Evolutionary conservation across 1,284 basidiomycete genomes (phyloP), one percentile per base, ranked within the genome.

Genomic region (Sparassis latifolia): DNA sequence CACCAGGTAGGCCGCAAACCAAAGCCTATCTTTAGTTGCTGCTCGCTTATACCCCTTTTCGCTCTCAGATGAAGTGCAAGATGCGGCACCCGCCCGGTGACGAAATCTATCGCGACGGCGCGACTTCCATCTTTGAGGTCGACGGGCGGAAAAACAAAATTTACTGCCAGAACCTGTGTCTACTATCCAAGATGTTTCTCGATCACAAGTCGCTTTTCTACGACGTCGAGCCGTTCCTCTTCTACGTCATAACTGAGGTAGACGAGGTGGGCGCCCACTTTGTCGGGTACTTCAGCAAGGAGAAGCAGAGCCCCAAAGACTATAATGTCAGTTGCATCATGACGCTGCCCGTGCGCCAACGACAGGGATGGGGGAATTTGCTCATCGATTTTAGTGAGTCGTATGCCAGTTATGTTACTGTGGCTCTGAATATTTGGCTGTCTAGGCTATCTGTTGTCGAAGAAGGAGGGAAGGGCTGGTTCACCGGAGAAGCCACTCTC

Each of bases 121-220:
- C 69, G 42, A 78, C 98, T 35, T 96, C 92, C 7, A 89, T 99
- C 50, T 99, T 97, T 63, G 97, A 99, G 67, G 95, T 99, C 30
- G 97, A 99, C 66, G 97, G 97, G 42, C 79, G 96, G 58, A 94
- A 94, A 74, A 97, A 97, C 77, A 99, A 98, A 89, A 98, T 98
- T 62, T 99, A 98, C 69, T 99, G 97, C 66, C 97, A 99, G 68
- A 98, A 99, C 66, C 79, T 99, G n/a, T 99, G 97, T 70, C 77
- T 99, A 50, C 78, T 99, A 32, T 96, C 96, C 51, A 99, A 98
- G 71, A 97, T 98, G 92, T 99, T 99, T 68, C 82, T 99, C 58
- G 95, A 99, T 66, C 96, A 98, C 75, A 99, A 99, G 71, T 98
- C 96, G 27, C 82, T 99, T 42, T 99, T 99, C 71, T 99, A 99